Evolutionary conservation across 805 yeast genomes (phyloP).

Genomic region (Soucietia sequanensis): DNA sequence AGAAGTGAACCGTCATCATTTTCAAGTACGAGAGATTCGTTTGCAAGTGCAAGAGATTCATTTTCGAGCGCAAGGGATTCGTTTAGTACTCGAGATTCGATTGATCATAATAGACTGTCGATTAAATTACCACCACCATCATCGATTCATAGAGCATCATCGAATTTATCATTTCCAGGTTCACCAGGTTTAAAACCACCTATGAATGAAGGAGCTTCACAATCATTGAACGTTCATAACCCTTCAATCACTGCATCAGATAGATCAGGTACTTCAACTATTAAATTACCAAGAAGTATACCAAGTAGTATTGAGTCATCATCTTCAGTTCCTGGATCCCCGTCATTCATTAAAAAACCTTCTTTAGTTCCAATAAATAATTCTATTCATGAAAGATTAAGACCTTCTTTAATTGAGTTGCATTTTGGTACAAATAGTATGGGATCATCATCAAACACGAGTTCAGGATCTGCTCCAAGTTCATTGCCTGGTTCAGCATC

Average conservation of each 20-base stretch:
- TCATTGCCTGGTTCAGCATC: background rate
- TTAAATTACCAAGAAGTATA: conserved; percentile 13
- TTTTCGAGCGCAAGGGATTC: background rate
- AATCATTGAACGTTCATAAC: background rate
- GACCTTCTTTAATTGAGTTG: conserved; percentile 37
- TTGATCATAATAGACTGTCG: conserved; percentile 5
- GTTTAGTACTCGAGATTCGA: conserved; percentile 4
- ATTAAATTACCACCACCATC: conserved; percentile 21
- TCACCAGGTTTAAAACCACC: conserved; percentile 1
- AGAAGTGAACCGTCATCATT: conserved; percentile 5
- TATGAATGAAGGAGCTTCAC: background rate
- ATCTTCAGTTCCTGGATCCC: conserved; percentile 10
- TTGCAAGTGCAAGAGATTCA: conserved; percentile 2
- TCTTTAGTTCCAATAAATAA: conserved; percentile 15
- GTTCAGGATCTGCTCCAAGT: conserved; percentile 3
- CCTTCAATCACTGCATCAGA: too few relatives aligned
- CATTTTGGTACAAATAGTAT: conserved; percentile 15
- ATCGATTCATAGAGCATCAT: conserved; percentile 13
- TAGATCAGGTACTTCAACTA: background rate
- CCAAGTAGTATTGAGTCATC: conserved; percentile 6
- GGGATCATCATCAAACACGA: background rate
- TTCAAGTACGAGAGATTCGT: background rate
- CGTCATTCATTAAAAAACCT: conserved; percentile 11
- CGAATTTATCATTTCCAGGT: conserved; percentile 5
- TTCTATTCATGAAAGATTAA: conserved; percentile 25